These are phyloP conservation scores for Nelumbo lutea DNA, from an alignment of 164 flowering plant species.

Conservation along the genomic window DNA sequence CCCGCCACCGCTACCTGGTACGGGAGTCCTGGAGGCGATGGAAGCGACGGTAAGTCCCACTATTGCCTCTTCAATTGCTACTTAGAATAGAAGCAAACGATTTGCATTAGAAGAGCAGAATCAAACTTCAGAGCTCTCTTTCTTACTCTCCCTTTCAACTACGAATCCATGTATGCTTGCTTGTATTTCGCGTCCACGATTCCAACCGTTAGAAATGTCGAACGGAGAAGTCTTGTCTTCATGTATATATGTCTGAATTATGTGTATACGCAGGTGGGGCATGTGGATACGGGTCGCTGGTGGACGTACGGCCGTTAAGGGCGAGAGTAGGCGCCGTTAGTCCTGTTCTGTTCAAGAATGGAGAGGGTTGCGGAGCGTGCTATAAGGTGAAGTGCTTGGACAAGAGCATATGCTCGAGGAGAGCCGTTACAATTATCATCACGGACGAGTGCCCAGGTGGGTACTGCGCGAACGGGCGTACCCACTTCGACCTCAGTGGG, in stretches of 20 bases:
- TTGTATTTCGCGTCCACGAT: background rate
- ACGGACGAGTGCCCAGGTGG: conserved; percentile 97
- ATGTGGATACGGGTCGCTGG: conserved; percentile 92
- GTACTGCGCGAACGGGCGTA: conserved; percentile 45
- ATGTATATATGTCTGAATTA: conserved; percentile 5
- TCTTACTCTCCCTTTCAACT: too few species aligned
- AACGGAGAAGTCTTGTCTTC: background rate
- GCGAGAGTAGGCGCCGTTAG: conserved; percentile 95
- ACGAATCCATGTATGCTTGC: too few species aligned
- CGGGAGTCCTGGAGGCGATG: conserved; percentile 93
- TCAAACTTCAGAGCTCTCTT: too few species aligned
- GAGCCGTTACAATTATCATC: conserved; percentile 84
- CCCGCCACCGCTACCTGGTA: conserved; percentile 98
- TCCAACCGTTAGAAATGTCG: too few species aligned
- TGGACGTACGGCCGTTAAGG: conserved; percentile 75
- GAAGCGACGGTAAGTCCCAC: conserved; percentile 66
- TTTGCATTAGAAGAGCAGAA: too few species aligned
- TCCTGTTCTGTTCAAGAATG: conserved; percentile 67
- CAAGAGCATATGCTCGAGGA: conserved; percentile 57
- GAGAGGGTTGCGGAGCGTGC: conserved; percentile 97
- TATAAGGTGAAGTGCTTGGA: conserved; percentile 86
- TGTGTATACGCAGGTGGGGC: conserved; percentile 68
- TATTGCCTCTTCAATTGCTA: too few species aligned
- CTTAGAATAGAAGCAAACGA: too few species aligned
- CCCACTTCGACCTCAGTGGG: conserved; percentile 94